Evolutionary conservation across 1,139 yeast genomes (phyloP), one percentile per base, ranked within the genome.

Genomic region (Geotrichum histeridarum): DNA sequence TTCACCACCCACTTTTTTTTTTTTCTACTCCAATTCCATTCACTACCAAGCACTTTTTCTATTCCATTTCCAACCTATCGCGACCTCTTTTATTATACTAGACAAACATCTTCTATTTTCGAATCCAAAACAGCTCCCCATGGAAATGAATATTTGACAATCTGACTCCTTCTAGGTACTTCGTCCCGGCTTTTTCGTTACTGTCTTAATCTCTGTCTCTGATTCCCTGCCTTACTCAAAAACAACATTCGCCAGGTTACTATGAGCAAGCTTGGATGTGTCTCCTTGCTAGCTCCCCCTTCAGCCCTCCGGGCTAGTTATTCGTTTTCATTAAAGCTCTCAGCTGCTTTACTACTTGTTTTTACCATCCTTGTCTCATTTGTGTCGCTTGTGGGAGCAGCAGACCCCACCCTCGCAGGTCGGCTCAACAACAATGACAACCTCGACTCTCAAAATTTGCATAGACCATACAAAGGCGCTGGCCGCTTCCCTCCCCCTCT

Each of bases 401-500:
- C 27, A 6, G 42, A 4, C 42, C 30, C 42, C 30, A 15, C 42
- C 17, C 41, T 4, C 6, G 2, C 41, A n/a, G n/a, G 30, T 30
- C 8, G 11, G 9, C 30, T 15, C 42, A 17, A 27, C 43, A 39
- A 39, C 17, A 15, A 15, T 17, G n/a, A 17, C 43, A 12, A 39
- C 43, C 8, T 17, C 30, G 22, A 39, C 43, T 18, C 30, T 11
- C 32, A 47, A 22, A 31, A 37, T 11, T 37, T 52, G 48, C 49
- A 52, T 52, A 11, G 33, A 5, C 27, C 12, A 15, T 4, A 31
- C 22, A 47, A 45, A 33, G 52, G 42, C 51, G 55, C 55, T 48
- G 55, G 55, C 22, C 55, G 55, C 49, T 33, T 30, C 6, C 17
- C 27, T 8, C 39, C 54, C 15, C 6, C 15, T 27, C 15, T 32